Percentiles rank a stretch among this genome's conserved stretches.
Conservation (phyloP, 2,329 filamentous ascomycete genomes). For the Aspergillus pseudonomiae region DNA sequence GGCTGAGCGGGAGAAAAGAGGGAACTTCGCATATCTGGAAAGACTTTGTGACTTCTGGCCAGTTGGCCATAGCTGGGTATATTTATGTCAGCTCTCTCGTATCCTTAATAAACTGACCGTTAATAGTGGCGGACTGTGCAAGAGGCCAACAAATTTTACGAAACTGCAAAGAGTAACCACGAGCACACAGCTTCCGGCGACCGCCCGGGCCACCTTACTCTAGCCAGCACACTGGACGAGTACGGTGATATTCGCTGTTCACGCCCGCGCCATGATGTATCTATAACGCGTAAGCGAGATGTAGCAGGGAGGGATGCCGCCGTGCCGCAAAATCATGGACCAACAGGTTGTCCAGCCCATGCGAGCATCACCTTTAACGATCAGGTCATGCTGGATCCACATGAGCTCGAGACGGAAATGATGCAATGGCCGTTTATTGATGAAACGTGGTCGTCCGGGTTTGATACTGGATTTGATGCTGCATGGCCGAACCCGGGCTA, state of each 20-base stretch:
- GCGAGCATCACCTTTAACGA: conserved; percentile 4
- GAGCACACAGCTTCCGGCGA: conserved; percentile 23
- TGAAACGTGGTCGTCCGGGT: conserved; percentile 39
- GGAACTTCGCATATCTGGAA: conserved; percentile 38
- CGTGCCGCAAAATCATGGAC: background rate
- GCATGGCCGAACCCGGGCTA: conserved; percentile 27
- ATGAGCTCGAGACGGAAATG: conserved; percentile 39
- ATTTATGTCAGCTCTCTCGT: background rate
- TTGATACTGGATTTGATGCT: conserved; percentile 36
- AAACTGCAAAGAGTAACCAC: conserved; percentile 33
- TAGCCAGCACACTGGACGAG: conserved; percentile 39
- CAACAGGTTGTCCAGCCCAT: background rate
- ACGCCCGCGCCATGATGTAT: conserved; percentile 26
- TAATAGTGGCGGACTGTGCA: conserved; percentile 39
- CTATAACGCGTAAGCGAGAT: conserved; percentile 5
- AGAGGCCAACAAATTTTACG: conserved; percentile 40
- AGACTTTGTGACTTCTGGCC: conserved; percentile 37
- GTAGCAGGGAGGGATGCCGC: background rate
- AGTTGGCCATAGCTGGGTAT: conserved; percentile 39
- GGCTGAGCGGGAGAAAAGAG: conserved; percentile 35
- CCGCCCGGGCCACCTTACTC: conserved; percentile 32
- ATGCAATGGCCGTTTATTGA: conserved; percentile 44
- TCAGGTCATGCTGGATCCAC: conserved; percentile 13
- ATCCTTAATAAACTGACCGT: background rate
- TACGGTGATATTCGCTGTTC: conserved; percentile 40